Conservation (phyloP, 2,329 filamentous ascomycete genomes). For the Mycosphaerelloides madeirae region DNA sequence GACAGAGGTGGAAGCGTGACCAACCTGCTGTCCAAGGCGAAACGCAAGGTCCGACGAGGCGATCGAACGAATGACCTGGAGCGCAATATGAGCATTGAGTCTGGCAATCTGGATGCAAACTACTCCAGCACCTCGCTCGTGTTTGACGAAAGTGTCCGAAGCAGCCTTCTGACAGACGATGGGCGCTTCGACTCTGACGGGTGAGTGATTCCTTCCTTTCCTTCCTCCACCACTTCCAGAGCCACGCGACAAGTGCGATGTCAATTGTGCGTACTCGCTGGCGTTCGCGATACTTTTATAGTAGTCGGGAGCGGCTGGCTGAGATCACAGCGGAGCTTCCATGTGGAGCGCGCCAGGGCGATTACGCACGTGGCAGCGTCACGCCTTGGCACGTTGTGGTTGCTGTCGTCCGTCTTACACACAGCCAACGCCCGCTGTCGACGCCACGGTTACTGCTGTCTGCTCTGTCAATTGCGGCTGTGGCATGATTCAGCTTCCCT, state of each 20-base stretch:
- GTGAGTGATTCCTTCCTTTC: constrained; percentile 23
- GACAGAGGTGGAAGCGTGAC: constrained; percentile 46
- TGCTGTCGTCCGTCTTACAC: too few species aligned
- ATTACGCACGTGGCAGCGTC: too few species aligned
- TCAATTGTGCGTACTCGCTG: constrained; percentile 1
- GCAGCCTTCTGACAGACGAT: constrained; percentile 49
- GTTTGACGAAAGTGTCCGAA: constrained; percentile 41
- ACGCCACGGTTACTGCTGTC: too few species aligned
- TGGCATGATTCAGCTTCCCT: background rate
- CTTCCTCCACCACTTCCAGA: too few species aligned
- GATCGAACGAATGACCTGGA: constrained; percentile 8
- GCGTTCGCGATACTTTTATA: background rate
- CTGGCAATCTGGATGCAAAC: constrained; percentile 16
- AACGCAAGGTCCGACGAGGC: constrained; percentile 24
- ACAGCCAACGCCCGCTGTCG: too few species aligned
- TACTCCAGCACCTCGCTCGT: constrained; percentile 33
- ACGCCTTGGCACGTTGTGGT: too few species aligned
- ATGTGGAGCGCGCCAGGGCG: too few species aligned
- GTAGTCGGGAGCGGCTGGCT: background rate
- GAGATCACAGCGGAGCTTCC: too few species aligned
- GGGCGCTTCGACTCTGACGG: constrained; percentile 42
- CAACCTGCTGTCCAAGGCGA: constrained; percentile 38
- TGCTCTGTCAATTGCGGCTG: too few species aligned
- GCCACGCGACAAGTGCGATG: too few species aligned
- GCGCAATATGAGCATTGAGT: constrained; percentile 36